Base-by-base conservation (phyloP, 352 stramenopile species). In the Globisporangium nodosum region DNA sequence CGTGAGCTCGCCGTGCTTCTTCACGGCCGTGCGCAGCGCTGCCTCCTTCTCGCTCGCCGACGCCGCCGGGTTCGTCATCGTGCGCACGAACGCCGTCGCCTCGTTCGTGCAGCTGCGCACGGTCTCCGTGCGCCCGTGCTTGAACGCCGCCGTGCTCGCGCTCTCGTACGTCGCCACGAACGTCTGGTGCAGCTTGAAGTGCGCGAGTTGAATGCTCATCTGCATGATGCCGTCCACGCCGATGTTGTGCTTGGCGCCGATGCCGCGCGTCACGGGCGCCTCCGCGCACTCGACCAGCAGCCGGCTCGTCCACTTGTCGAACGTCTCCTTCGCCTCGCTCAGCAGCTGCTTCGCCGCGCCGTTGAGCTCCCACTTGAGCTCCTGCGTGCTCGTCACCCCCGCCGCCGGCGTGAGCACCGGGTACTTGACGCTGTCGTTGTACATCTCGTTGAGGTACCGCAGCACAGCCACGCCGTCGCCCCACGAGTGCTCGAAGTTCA, bases 401-500 rank as follows among this genome's bases (percentile, higher is more conserved):
- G 68, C 59, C 43, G 57, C 47, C 2, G 78, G 35, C 55, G 69
- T 75, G 16, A 96, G 52, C 49, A 90, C 76, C 1, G 81, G 70
- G n/a, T 79, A 74, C 68, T 88, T 87, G 42, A 92, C 64, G 56
- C 77, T 89, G 65, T 94, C 85, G 54, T 58, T 65, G 73, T 92
- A 94, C 65, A 92, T 72, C 62, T 96, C 88, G 65, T 96, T 96
- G 21, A 97, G 60, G 70, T 96, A 96, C 46, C 84, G 79, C 52
- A 96, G 66, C 43, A 96, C 88, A 0, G 88, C 89, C 2, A 96
- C 87, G 46, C 89, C 89, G 51, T 96, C 87, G 16, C 86, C 86
- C 87, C 88, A 97, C 40, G 88, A 85, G 63, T 97, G 89, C 58
- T 97, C 89, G 69, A 96, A 96, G 71, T 94, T 96, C 48, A 96